Conservation (phyloP, 371 early-diverging fungal species). For the Funneliformis caledonium region DNA sequence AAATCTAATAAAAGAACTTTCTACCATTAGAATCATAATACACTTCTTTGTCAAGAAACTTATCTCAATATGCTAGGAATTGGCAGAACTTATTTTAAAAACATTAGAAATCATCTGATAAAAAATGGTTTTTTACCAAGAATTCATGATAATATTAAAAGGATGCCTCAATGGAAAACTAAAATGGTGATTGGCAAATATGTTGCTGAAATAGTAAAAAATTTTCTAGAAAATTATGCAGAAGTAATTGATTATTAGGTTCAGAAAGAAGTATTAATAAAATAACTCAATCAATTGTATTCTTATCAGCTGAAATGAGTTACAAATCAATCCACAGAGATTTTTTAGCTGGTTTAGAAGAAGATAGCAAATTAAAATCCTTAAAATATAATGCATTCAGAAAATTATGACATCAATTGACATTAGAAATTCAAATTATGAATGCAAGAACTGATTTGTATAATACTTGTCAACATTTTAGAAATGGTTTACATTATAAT, state of each 20-base stretch:
- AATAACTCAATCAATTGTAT: not conserved
- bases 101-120: not conserved
- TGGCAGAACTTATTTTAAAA: not conserved
- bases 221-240: constrained; percentile 12
- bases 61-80: constrained; percentile 8
- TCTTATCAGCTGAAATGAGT: constrained; percentile 11
- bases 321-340: constrained; percentile 8
- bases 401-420: constrained; percentile 22
- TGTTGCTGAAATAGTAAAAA: too few relatives aligned
- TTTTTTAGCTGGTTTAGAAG: constrained; percentile 22
- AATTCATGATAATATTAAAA: not conserved
- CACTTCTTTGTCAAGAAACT: constrained; percentile 18
- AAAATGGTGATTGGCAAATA: too few relatives aligned
- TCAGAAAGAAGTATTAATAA: not conserved
- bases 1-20: not conserved
- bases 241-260: constrained; percentile 11
- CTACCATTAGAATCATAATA: not conserved
- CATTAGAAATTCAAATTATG: too few relatives aligned
- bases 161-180: not conserved
- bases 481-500: not conserved
- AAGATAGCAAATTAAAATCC: not conserved
- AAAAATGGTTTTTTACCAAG: not conserved
- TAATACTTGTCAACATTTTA: too few relatives aligned
- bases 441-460: too few relatives aligned
- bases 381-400: constrained; percentile 4